Evolutionary conservation across 2,329 filamentous ascomycete genomes (phyloP).

Genomic region (Amesomyces nigricolor): DNA sequence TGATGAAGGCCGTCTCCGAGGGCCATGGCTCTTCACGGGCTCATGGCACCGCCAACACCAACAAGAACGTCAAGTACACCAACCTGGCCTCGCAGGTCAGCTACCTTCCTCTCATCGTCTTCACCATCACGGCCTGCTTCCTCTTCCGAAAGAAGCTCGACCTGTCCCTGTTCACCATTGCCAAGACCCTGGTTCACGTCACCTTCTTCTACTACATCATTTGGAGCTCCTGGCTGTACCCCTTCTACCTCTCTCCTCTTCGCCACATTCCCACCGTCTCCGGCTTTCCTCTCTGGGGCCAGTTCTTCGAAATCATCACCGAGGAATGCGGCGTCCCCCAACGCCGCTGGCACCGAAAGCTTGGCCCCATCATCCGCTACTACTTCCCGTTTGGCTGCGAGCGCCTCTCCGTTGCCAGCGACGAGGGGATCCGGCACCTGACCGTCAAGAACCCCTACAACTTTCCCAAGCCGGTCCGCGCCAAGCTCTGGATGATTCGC

Average conservation of each 20-base stretch:
- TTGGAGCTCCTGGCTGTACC: slow-evolving; percentile 37
- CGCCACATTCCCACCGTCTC: slow-evolving; percentile 39
- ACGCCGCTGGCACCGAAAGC: slow-evolving; percentile 37
- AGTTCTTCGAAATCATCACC: slow-evolving; percentile 38
- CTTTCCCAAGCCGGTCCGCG: slow-evolving; percentile 28
- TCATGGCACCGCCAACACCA: too few species aligned
- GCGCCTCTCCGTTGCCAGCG: slow-evolving; percentile 39
- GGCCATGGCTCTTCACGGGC: too few species aligned
- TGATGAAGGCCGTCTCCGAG: too few species aligned
- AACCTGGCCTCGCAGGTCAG: not conserved
- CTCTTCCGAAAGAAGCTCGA: slow-evolving; percentile 24
- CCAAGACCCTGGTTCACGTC: slow-evolving; percentile 11
- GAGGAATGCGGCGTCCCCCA: slow-evolving; percentile 39
- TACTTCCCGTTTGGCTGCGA: slow-evolving; percentile 43
- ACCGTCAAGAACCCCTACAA: slow-evolving; percentile 38
- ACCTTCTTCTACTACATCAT: slow-evolving; percentile 31
- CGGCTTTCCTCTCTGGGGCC: slow-evolving; percentile 39
- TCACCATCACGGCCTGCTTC: not conserved
- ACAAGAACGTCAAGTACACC: not conserved
- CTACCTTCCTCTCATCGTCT: slow-evolving; percentile 12
- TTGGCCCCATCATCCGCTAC: slow-evolving; percentile 40
- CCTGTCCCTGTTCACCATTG: not conserved
- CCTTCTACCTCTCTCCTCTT: slow-evolving; percentile 38
- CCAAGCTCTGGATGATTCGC: slow-evolving; percentile 38
- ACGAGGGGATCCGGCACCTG: slow-evolving; percentile 40